Evolutionary conservation across 805 yeast species (phyloP), one percentile per base, ranked within the genome.

Genomic region (Tetrapisispora arboricola): DNA sequence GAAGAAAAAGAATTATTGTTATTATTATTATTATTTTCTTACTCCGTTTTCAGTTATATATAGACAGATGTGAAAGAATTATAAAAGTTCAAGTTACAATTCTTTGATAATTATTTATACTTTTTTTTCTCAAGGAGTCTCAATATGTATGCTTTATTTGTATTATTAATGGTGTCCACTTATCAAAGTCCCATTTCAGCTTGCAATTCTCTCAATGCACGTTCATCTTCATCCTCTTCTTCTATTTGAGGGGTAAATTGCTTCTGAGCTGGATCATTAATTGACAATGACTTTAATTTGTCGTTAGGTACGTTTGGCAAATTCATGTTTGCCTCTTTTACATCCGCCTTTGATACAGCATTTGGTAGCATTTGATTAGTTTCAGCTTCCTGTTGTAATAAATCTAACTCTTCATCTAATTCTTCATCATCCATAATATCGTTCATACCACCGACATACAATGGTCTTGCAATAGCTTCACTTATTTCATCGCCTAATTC

Each of bases 401-500:
- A 16, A 44, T 85, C 94, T 60, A 92, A 75, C 64, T 92, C 98
- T 51, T 88, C 96, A 53, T 88, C 92, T 58, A 90, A 76, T 63
- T 92, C 98, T 53, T 87, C 96, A 53, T 86, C 94, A 57, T 84
- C 95, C 25, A 80, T 40, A 20, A 38, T 69, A 43, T 85, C 95
- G 21, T 50, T 31, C 37, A 34, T 24, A 10, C 37, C 37, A 20
- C 27, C 49, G 5, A 72, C 72, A 41, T 94, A 94, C 49, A 92
- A 74, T 6, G 98, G 96, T 65, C 95, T 77, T 37, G 95, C 82
- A 44, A 92, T 87, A 30, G 98, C 97, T 43, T 92, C 96, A 37
- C 94, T 80, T 41, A 92, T 87, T 68, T 92, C 98, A 50, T 87
- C 96, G 32, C 95, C 84, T 54, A 85, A 70, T 55, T 90, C 96